Base-by-base conservation (phyloP, 129 eudicot genomes). In the Smallanthus sonchifolius region DNA sequence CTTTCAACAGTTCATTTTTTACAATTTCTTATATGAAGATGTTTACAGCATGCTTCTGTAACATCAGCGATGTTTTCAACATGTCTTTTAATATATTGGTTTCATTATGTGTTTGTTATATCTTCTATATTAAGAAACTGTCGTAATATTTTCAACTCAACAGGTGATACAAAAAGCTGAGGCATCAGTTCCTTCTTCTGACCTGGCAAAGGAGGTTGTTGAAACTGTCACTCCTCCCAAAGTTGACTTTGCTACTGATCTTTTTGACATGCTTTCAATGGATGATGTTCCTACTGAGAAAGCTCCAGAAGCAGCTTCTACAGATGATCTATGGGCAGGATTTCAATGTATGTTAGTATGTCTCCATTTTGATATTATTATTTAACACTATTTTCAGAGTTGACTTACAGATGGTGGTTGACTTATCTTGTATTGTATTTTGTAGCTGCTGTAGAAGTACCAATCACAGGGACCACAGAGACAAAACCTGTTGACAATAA, bases 291-390 rank as follows among this genome's bases (percentile, higher is more conserved):
- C 92, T 72, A 76, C 83, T 75, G 98, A 88, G 78, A 91, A 82
- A 77, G 75, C 75, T 75, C 78, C 88, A 16, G 95, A 68, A 60
- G 82, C 67, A 72, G 87, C 86, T 66, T 81, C 85, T 39, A 19
- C 73, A 45, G 99, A 95, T 77, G 99, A 91, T 83, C 60, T 82
- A 40, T 91, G 99, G 99, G 97, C 96, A n/a, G 94, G 96, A 60
- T 95, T 95, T 77, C 99, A 95, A 79, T 88, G 99, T 95, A 91
- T 36, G 30, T 64, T 0, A 2, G 48, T 8, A 37, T 20, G 86
- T 73, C 67, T 69, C 10, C 42, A 32, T 17, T 48, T 64, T 38
- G 16, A 34, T 38, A 64, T 38, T 28, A 9, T 30, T 54, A 17
- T 39, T 36, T 14, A 78, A 32, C 69, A 38, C 77, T 43, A 10